Base-by-base conservation (phyloP, 768 basidiomycete genomes). In the Calvatia gigantea region DNA sequence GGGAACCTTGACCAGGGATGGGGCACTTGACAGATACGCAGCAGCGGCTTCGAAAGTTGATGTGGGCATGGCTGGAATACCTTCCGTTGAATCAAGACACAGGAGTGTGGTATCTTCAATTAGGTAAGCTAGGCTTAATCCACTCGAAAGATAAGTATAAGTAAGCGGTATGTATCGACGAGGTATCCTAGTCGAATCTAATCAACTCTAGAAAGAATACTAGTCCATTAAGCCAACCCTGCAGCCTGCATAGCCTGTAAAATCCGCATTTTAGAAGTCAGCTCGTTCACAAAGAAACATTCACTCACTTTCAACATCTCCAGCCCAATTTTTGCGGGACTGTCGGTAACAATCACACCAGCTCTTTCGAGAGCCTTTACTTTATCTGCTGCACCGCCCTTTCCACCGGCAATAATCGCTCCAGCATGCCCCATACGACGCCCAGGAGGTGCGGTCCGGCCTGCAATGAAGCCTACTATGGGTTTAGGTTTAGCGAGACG, bases 381-480 rank as follows among this genome's bases (percentile, higher is more conserved):
- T 75, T 99, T 99, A 76, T 98, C 97, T 25, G 78, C 80, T 4
- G 97, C 97, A 58, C 92, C 92, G 69, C 95, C 97, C 78, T 98
- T 99, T 41, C 97, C 97, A 59, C 97, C 97, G 50, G 91, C 86
- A 59, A 98, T 98, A 70, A 98, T 98, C 59, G 97, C 97, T 62
- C 97, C 97, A 56, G 95, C 94, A 67, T 98, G 94, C 44, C 95
- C 94, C 95, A 98, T 99, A 62, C 97, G 88, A 65, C 97, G 81
- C 37, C 97, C 97, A 35, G 97, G 97, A 51, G 97, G 97, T 39
- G 97, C 97, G 54, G 97, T 98, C 57, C 91, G 87, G 47, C 97
- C 97, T 54, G 97, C 97, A 66, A 99, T 98, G 74, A 99, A 99
- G 35, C 89, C 91, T 54, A 99, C 93, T 32, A 98, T 94, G 46